A percentile compares a stretch with the other conserved stretches of the same genome.
Evolutionary conservation across 805 yeast genomes (phyloP).

Genomic region (Scheffersomyces coipomensis): DNA sequence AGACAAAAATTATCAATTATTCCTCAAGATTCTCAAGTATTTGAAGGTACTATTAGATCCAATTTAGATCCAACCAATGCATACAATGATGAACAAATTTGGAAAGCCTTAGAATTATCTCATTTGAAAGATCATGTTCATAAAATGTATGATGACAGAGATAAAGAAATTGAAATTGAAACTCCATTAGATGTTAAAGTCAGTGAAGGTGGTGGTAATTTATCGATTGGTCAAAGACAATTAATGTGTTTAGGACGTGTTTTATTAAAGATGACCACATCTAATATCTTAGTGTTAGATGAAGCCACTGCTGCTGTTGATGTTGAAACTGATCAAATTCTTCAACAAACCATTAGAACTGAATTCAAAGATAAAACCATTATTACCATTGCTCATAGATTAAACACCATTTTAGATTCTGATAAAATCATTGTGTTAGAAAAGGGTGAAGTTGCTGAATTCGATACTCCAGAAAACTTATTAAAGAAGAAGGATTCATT

Average conservation of each 20-base stretch:
- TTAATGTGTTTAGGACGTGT: slow-evolving; percentile 81
- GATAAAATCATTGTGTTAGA: slow-evolving; percentile 77
- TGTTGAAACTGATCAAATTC: slow-evolving; percentile 75
- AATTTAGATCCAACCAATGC: slow-evolving; percentile 41
- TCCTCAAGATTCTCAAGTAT: slow-evolving; percentile 47
- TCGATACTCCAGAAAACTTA: slow-evolving; percentile 68
- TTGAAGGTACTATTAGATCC: slow-evolving; percentile 40
- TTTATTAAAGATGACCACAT: slow-evolving; percentile 58
- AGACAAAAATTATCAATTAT: slow-evolving; percentile 42
- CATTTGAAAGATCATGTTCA: slow-evolving; percentile 41
- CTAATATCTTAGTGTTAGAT: slow-evolving; percentile 63
- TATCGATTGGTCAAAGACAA: slow-evolving; percentile 54
- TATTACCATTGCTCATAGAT: slow-evolving; percentile 80
- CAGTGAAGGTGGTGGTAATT: slow-evolving; percentile 46
- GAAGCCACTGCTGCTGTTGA: slow-evolving; percentile 92
- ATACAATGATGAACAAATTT: slow-evolving; percentile 35
- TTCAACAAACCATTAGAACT: slow-evolving; percentile 74
- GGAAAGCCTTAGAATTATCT: slow-evolving; percentile 43
- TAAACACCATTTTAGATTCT: slow-evolving; percentile 79
- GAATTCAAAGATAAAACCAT: slow-evolving; percentile 78
- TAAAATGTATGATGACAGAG: slow-evolving; percentile 33
- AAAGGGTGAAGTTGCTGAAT: slow-evolving; percentile 72
- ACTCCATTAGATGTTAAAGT: slow-evolving; percentile 33
- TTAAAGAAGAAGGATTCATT: slow-evolving; percentile 64
- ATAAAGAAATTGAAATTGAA: slow-evolving; percentile 14